Base-by-base conservation (phyloP, 306 rosid species). In the Datisca glomerata region DNA sequence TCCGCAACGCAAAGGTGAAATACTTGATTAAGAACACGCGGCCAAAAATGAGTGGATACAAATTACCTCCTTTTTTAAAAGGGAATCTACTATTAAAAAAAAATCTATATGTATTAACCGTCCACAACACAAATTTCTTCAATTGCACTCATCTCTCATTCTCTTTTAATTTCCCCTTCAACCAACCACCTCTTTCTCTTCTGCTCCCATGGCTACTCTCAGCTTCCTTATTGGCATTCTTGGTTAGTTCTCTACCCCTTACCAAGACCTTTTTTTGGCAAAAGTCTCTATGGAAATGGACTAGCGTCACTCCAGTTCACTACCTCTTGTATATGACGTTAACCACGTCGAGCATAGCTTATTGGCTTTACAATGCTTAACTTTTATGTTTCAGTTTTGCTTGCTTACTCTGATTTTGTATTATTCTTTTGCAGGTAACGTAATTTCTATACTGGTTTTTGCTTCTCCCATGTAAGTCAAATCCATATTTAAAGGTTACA, bases 391-490 rank as follows among this genome's bases (percentile, higher is more conserved):
- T 16, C 0, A n/a, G 2, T 8, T 51, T 12, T 38, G 15, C 3
- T 16, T 51, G 35, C 7, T 4, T 5, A 12, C 9, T 25, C 25
- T 31, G 8, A 6, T 8, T 5, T 10, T 38, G 28, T 25, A 16
- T 21, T 46, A 4, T 23, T 19, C 5, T 12, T 55, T 22, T 61
- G 51, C 72, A 75, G 83, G 83, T 43, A 70, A 57, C 53, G 52
- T 63, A 16, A 39, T 70, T 32, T 75, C 83, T 2, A 31, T 70
- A 17, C 48, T 75, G 59, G 72, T 71, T 23, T 76, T 76, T 39
- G 47, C 74, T 31, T 60, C 73, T 47, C 85, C 85, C 16, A 62
- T 71, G 79, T 76, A 56, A 34, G 83, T 45, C 31, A n/a, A n/a
- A n/a, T n/a, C n/a, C n/a, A n/a, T n/a, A n/a, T n/a, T n/a, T n/a